Evolutionary conservation across 2,329 filamentous ascomycete genomes (phyloP).

Genomic region (Apiospora pterosperma): DNA sequence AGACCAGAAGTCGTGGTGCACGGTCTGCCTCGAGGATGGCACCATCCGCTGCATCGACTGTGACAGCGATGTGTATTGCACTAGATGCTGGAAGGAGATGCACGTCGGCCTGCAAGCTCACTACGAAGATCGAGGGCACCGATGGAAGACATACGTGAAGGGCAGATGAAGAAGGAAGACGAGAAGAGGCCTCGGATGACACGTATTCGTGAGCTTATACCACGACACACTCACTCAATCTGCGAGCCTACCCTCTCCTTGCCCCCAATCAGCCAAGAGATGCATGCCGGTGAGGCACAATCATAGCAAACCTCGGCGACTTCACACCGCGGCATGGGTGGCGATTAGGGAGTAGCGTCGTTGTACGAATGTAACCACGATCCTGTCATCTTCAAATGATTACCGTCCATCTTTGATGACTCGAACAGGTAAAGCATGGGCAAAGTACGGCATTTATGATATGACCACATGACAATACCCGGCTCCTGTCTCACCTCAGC

Average conservation of each 20-base stretch:
- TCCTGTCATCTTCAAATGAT: neutral
- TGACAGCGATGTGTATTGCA: constrained; percentile 69
- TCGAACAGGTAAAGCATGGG: neutral
- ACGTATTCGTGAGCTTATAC: neutral
- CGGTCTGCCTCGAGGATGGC: constrained; percentile 78
- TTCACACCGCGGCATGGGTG: neutral
- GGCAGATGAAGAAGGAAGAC: constrained; percentile 16
- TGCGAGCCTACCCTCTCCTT: neutral
- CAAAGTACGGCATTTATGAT: neutral
- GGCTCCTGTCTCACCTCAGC: neutral
- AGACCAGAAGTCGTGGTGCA: constrained; percentile 74
- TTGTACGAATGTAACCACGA: neutral
- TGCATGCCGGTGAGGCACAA: neutral
- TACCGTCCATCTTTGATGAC: neutral
- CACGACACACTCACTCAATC: neutral
- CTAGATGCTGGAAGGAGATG: constrained; percentile 76
- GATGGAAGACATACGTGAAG: constrained; percentile 57
- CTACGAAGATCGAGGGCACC: constrained; percentile 68
- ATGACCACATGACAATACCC: neutral
- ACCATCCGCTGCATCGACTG: constrained; percentile 71
- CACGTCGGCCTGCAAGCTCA: constrained; percentile 67
- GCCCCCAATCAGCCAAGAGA: neutral
- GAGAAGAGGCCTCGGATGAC: neutral
- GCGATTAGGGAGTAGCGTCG: neutral
- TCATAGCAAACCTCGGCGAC: neutral